Evolutionary conservation across 495 filamentous ascomycete species (phyloP).

Genomic region (Peziza echinospora): DNA sequence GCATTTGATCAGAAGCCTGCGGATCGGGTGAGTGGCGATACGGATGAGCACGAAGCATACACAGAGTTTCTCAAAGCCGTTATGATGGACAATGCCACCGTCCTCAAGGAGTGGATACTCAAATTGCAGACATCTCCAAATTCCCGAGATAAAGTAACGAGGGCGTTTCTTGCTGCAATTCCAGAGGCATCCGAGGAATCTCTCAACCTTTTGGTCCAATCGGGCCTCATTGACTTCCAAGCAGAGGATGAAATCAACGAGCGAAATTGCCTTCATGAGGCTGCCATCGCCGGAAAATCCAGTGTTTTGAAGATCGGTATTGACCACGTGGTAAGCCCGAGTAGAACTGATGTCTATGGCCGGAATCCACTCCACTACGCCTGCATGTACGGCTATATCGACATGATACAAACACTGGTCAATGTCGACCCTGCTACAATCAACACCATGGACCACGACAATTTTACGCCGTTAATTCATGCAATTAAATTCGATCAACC

Average conservation of each 20-base stretch:
- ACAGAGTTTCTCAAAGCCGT: conserved; percentile 73
- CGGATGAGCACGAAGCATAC: conserved; percentile 71
- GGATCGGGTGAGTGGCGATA: conserved; percentile 35
- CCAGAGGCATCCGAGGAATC: conserved; percentile 63
- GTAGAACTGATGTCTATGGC: conserved; percentile 57
- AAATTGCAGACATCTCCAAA: conserved; percentile 34
- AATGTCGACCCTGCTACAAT: conserved; percentile 39
- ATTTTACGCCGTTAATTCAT: conserved; percentile 89
- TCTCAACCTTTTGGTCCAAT: conserved; percentile 52
- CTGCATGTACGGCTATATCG: conserved; percentile 75
- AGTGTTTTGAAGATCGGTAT: conserved; percentile 58
- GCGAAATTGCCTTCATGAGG: conserved; percentile 85
- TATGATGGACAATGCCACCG: conserved; percentile 42
- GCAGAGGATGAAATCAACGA: conserved; percentile 94
- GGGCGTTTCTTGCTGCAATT: conserved; percentile 72
- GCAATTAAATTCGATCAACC: conserved; percentile 71
- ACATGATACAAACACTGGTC: conserved; percentile 58
- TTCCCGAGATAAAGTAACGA: conserved; percentile 50
- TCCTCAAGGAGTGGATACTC: conserved; percentile 40
- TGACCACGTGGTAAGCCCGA: conserved; percentile 33
- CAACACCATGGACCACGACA: conserved; percentile 78
- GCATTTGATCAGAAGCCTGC: conserved; percentile 47
- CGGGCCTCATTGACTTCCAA: conserved; percentile 61
- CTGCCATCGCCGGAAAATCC: conserved; percentile 65
- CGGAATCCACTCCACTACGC: conserved; percentile 88